Base-by-base conservation (phyloP, 176 grass and related monocot genomes). In the Calamus simplicifolius region DNA sequence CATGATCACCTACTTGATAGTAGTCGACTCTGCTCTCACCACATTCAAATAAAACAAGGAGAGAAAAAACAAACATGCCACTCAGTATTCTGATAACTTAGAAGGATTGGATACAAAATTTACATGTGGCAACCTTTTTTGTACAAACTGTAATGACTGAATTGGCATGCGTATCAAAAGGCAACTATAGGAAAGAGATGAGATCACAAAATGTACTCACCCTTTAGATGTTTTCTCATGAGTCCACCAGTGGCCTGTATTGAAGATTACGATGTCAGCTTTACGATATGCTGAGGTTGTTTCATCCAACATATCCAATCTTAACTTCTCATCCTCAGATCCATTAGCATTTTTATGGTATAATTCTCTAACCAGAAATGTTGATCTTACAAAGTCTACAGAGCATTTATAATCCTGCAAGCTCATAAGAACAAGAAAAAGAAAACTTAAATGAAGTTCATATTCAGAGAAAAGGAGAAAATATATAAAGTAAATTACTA, bases 191-290 rank as follows among this genome's bases (percentile, higher is more conserved):
- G 35, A 43, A 43, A 43, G 35, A 43, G 35, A 43, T 43, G 35
- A 43, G 12, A 43, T 43, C 35, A 43, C 35, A 43, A 43, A 43
- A 29, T 29, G 56, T 35, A 56, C 55, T 15, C 61, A 98, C 93
- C 93, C 93, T 77, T 66, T 70, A 28, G 93, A 88, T 49, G 79
- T 88, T 67, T 97, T 91, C 16, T 74, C 57, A 59, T 91, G 93
- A 57, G 93, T 97, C 87, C 93, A 98, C 87, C 93, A 92, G 61
- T 92, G 93, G 7, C 81, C 84, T 4, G 87, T 98, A 72, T 92
- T 98, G 84, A 92, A 85, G 26, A 98, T 81, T 69, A 92, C 68
- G 29, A 98, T 68, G 78, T 88, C 70, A 1, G 93, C 93, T 21
- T 76, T 82, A 48, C 12, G 81, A 69, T 92, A 98, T 1, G 78